Evolutionary conservation across 208 protist genomes (phyloP).

Genomic region (Porcisia hertigi): DNA sequence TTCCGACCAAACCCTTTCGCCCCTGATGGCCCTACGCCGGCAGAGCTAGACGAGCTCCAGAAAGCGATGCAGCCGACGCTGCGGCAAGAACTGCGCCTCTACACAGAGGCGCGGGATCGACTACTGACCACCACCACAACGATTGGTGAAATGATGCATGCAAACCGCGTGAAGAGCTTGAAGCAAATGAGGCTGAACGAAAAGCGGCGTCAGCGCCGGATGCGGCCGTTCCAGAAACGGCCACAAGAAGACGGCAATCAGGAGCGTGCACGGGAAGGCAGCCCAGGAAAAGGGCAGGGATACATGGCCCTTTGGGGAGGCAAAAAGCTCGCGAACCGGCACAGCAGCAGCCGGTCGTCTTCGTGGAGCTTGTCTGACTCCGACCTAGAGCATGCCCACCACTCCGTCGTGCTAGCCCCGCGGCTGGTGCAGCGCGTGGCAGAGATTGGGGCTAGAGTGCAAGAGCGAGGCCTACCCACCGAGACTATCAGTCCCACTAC

Average conservation of each 20-base stretch:
- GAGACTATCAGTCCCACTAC: neutral
- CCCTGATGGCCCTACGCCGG: slow-evolving; percentile 60
- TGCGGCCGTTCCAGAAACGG: slow-evolving; percentile 8
- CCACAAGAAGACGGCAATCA: neutral
- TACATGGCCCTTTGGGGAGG: slow-evolving; percentile 2
- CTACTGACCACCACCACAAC: slow-evolving; percentile 56
- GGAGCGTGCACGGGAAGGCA: neutral
- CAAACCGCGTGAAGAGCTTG: slow-evolving; percentile 64
- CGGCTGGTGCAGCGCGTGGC: slow-evolving; percentile 28
- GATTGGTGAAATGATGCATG: slow-evolving; percentile 79
- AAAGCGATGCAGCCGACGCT: slow-evolving; percentile 41
- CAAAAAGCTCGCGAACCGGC: too few species aligned
- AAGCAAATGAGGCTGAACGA: slow-evolving; percentile 46
- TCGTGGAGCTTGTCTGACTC: slow-evolving; percentile 1
- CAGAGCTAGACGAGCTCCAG: slow-evolving; percentile 29
- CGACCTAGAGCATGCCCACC: too few species aligned
- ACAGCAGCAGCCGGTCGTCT: neutral
- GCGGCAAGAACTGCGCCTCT: slow-evolving; percentile 35
- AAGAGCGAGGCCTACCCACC: neutral
- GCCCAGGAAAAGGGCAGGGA: neutral
- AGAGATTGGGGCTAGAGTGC: slow-evolving; percentile 23
- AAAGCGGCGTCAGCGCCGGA: slow-evolving; percentile 20
- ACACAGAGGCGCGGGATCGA: slow-evolving; percentile 36
- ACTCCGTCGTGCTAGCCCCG: slow-evolving; percentile 9
- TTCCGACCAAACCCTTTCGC: slow-evolving; percentile 75